Base-by-base conservation (phyloP, 768 basidiomycete genomes). In the Trametes punicea region DNA sequence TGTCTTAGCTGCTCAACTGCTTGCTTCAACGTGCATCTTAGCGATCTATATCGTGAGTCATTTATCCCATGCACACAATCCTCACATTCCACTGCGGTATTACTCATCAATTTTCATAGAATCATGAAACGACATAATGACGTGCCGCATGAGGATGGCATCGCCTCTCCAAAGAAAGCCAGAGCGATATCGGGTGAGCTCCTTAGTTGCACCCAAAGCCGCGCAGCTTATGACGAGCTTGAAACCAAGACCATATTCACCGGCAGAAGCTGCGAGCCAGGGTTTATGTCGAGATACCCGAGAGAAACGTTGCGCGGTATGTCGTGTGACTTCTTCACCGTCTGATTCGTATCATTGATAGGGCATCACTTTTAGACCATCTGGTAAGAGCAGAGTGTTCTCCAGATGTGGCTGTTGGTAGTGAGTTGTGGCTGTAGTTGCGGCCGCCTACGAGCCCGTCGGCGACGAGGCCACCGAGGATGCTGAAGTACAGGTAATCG, bases 401-500 rank as follows among this genome's bases (percentile, higher is more conserved):
- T 42, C n/a, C 33, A n/a, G 7, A 31, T 16, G 2, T 9, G 30
- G 18, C 23, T 6, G 7, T 0, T 31, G 20, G 20, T 30, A 51
- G 39, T 51, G 39, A 29, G 13, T 21, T 21, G 16, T 51, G 15
- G 30, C 6, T 41, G 40, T 31, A 21, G 27, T 18, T 8, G 25
- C 27, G 26, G 16, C 23, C 13, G 36, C 21, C 7, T 57, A 64
- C 42, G 56, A 69, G 29, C 46, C 50, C 5, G 34, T 60, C n/a
- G 49, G 59, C 4, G 71, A 73, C 38, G 64, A 62, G n/a, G 42
- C 56, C 5, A 31, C 46, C 13, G 59, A 62, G 18, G 39, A 57
- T 20, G 23, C 27, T 11, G 66, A 74, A 42, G 59, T 81, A 13
- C 63, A 69, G n/a, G 64, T 83, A 25, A 69, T 70, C 25, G 77